phyloP scores from a whole-genome alignment of 2,329 filamentous ascomycete genomes.

The Harringtonia lauricola region DNA sequence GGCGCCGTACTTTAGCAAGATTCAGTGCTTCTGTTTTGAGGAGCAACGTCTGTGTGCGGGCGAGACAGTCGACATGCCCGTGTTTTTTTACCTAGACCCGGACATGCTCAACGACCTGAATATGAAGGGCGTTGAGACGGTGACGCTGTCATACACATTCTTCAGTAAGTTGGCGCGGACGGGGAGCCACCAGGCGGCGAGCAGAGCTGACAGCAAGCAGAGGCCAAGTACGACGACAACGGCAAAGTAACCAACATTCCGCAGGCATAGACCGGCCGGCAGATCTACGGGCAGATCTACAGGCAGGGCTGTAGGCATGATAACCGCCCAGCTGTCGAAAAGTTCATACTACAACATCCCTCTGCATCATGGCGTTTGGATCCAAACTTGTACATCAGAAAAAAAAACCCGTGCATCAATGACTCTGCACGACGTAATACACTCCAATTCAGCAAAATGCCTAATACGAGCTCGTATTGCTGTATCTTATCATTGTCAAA shows the following conservation, averaged over 20 bases:
- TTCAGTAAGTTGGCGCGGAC: constrained; percentile 60
- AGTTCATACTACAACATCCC: no score
- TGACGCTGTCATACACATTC: constrained; percentile 94
- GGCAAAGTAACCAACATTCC: constrained; percentile 45
- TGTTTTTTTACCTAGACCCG: constrained; percentile 98
- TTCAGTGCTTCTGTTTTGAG: constrained; percentile 99
- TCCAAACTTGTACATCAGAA: no score
- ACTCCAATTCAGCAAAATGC: no score
- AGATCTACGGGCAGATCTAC: no score
- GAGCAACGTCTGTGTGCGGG: constrained; percentile 89
- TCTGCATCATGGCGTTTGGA: no score
- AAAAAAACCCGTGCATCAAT: no score
- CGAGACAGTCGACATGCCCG: constrained; percentile 98
- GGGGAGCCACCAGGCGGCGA: neutral
- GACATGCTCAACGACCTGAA: constrained; percentile 85
- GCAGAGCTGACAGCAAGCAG: constrained; percentile 30
- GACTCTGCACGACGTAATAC: no score
- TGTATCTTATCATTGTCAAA: no score
- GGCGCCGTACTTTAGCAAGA: constrained; percentile 97
- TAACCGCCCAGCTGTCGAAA: no score
- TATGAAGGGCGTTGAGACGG: constrained; percentile 89
- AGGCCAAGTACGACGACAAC: constrained; percentile 76
- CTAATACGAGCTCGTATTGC: no score
- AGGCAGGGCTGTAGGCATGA: neutral
- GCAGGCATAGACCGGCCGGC: neutral